Percentiles rank a stretch among this genome's conserved stretches.
phyloP scores from a whole-genome alignment of 2,329 filamentous ascomycete genomes.

The Alternaria sp. region DNA sequence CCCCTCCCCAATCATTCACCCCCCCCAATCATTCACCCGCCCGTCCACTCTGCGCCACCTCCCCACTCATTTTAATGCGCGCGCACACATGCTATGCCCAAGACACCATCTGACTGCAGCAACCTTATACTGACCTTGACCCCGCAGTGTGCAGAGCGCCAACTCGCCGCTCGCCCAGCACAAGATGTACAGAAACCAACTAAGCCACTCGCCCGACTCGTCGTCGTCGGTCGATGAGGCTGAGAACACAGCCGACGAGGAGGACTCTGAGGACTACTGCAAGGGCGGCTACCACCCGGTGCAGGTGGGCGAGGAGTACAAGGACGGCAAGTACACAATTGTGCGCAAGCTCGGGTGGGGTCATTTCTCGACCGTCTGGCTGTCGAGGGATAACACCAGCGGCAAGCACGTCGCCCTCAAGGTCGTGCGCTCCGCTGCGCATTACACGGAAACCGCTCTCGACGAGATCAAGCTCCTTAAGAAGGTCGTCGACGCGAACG shows the following conservation, averaged over 20 bases:
- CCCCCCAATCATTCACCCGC: neutral
- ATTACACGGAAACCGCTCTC: slow-evolving; percentile 98
- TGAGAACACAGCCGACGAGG: slow-evolving; percentile 95
- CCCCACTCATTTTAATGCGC: slow-evolving; percentile 15
- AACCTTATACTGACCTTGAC: slow-evolving; percentile 27
- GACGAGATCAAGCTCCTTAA: slow-evolving; percentile 99
- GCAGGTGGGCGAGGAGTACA: slow-evolving; percentile 93
- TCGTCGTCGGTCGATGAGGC: slow-evolving; percentile 80
- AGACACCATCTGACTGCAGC: slow-evolving; percentile 5
- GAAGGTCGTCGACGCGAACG: slow-evolving; percentile 94
- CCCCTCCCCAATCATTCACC: neutral
- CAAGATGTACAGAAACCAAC: slow-evolving; percentile 63
- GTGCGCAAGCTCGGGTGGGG: slow-evolving; percentile 98
- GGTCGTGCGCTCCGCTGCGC: slow-evolving; percentile 94
- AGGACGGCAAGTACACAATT: slow-evolving; percentile 94
- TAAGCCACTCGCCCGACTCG: slow-evolving; percentile 78
- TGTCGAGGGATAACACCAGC: slow-evolving; percentile 81
- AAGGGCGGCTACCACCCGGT: slow-evolving; percentile 99
- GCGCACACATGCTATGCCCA: slow-evolving; percentile 17
- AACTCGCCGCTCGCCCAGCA: slow-evolving; percentile 56
- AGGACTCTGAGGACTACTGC: slow-evolving; percentile 99
- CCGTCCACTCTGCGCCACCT: slow-evolving; percentile 11
- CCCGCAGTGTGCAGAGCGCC: slow-evolving; percentile 58
- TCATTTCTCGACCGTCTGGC: slow-evolving; percentile 97
- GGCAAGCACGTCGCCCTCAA: slow-evolving; percentile 97